Evolutionary conservation across 2,329 filamentous ascomycete species (phyloP).

Genomic region (Ceratocystis diversiconidia): DNA sequence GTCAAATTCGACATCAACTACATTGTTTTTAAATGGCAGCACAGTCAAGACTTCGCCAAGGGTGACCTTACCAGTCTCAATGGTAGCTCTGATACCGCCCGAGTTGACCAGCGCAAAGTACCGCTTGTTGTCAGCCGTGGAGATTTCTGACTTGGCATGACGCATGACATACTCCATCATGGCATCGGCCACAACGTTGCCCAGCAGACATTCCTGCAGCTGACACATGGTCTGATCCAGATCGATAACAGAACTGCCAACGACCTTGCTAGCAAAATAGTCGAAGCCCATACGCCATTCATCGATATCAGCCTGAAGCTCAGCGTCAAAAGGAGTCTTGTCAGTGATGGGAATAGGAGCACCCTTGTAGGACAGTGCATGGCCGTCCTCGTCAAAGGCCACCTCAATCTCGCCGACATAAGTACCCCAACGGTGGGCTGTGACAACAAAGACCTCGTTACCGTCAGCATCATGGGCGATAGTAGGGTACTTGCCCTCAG

Average conservation of each 20-base stretch:
- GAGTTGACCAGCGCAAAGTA: slow-evolving; percentile 47
- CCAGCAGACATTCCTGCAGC: slow-evolving; percentile 41
- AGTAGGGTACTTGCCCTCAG: slow-evolving; percentile 48
- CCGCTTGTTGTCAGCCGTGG: slow-evolving; percentile 28
- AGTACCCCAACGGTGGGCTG: slow-evolving; percentile 54
- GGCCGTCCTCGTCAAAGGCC: slow-evolving; percentile 45
- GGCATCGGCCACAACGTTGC: slow-evolving; percentile 42
- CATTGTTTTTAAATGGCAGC: slow-evolving; percentile 52
- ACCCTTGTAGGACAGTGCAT: slow-evolving; percentile 47
- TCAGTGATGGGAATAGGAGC: slow-evolving; percentile 52
- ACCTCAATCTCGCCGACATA: slow-evolving; percentile 55
- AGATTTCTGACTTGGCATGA: slow-evolving; percentile 31
- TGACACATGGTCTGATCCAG: slow-evolving; percentile 48
- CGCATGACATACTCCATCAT: slow-evolving; percentile 39
- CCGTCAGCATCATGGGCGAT: slow-evolving; percentile 45
- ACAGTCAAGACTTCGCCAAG: slow-evolving; percentile 48
- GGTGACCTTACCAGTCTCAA: slow-evolving; percentile 46
- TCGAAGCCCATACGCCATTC: slow-evolving; percentile 48
- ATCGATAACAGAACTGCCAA: slow-evolving; percentile 39
- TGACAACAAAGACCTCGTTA: slow-evolving; percentile 55
- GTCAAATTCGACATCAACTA: slow-evolving; percentile 41
- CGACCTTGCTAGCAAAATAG: slow-evolving; percentile 40
- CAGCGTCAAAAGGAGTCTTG: slow-evolving; percentile 40
- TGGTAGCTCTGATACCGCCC: slow-evolving; percentile 49
- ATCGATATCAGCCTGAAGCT: slow-evolving; percentile 43